Conservation (phyloP, 345 rosid genomes). For the Melastoma malabathricum region DNA sequence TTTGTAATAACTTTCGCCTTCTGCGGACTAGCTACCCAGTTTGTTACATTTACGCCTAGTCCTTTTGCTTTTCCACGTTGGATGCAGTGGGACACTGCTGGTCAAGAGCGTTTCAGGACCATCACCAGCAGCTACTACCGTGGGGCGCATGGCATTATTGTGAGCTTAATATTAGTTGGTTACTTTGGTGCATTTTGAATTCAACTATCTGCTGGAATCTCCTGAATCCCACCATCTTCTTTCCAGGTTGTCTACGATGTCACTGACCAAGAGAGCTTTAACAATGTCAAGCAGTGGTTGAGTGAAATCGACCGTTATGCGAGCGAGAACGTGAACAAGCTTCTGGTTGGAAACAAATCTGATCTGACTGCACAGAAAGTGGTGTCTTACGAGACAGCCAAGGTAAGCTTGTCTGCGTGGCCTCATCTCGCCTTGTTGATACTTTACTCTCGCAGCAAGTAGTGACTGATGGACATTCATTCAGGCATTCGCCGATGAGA, state of each 20-base stretch:
- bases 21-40: background rate
- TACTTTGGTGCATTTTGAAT: background rate
- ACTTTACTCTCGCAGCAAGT: background rate
- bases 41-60: background rate
- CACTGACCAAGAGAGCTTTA: constrained; percentile 78
- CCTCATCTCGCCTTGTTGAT: background rate
- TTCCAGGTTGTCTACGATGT: constrained; percentile 64
- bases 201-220: constrained; percentile 2
- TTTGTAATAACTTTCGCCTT: background rate
- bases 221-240: background rate
- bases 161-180: constrained; percentile 10
- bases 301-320: constrained; percentile 72
- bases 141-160: constrained; percentile 74
- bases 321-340: constrained; percentile 70
- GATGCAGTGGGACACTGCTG: constrained; percentile 74
- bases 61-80: constrained; percentile 5
- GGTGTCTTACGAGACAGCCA: constrained; percentile 56
- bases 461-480: background rate
- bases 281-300: constrained; percentile 72
- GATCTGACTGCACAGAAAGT: constrained; percentile 65
- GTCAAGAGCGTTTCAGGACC: constrained; percentile 73
- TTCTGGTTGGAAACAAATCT: constrained; percentile 61
- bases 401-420: constrained; percentile 19
- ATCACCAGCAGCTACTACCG: constrained; percentile 79
- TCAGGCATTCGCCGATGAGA: constrained; percentile 70